Evolutionary conservation across 2,329 filamentous ascomycete species (phyloP).

Genomic region (Biscogniauxia mediterranea): DNA sequence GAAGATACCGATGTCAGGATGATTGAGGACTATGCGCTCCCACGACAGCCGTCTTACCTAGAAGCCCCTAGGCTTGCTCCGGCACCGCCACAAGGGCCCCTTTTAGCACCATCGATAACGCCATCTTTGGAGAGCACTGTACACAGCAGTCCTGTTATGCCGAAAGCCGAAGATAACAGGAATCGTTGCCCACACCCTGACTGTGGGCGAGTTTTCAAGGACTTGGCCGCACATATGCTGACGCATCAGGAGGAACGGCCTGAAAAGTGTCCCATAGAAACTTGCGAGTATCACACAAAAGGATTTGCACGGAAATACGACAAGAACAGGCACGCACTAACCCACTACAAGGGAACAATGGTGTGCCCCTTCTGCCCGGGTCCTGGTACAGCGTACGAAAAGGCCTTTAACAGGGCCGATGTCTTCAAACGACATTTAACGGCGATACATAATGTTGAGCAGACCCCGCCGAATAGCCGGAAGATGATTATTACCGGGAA

Average conservation of each 20-base stretch:
- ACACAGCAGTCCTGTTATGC: conserved; percentile 32
- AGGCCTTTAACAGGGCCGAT: conserved; percentile 93
- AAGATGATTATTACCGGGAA: conserved; percentile 53
- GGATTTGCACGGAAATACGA: conserved; percentile 95
- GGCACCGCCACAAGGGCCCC: conserved; percentile 31
- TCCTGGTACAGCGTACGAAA: conserved; percentile 83
- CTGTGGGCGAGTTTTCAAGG: conserved; percentile 84
- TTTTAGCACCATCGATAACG: conserved; percentile 32
- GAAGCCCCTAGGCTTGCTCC: conserved; percentile 34
- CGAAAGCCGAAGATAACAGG: conserved; percentile 33
- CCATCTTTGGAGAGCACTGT: conserved; percentile 33
- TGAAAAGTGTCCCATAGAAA: conserved; percentile 90
- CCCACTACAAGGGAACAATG: conserved; percentile 97
- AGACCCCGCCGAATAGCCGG: conserved; percentile 86
- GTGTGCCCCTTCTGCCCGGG: conserved; percentile 93
- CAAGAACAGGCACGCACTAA: conserved; percentile 91
- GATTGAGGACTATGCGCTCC: conserved; percentile 49
- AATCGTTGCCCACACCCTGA: conserved; percentile 75
- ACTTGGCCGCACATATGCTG: conserved; percentile 90
- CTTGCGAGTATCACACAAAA: conserved; percentile 88
- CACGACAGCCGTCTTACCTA: conserved; percentile 30
- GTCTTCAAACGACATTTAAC: conserved; percentile 95
- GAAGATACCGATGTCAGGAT: conserved; percentile 46
- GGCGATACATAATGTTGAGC: conserved; percentile 87
- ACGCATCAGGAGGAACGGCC: conserved; percentile 89